Percentiles rank a stretch among this genome's conserved stretches.
These are phyloP conservation scores for Rhizopogon vinicolor DNA, from an alignment of 768 basidiomycete species.

Conservation along the genomic window DNA sequence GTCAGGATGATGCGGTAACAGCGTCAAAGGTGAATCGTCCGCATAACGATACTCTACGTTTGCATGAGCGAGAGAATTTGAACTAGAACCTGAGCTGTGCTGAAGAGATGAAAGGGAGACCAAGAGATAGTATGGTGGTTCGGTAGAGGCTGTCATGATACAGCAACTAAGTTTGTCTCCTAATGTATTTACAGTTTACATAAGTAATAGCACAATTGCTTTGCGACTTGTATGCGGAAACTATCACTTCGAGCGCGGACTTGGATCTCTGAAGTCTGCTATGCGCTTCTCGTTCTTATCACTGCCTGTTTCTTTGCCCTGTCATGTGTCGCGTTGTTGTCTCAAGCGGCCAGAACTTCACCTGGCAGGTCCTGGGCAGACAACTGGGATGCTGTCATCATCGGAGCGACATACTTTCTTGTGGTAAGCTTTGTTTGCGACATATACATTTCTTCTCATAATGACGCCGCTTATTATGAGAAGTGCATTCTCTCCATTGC, in stretches of 20 bases:
- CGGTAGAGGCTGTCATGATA: constrained; percentile 14
- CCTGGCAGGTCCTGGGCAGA: constrained; percentile 47
- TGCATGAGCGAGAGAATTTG: constrained; percentile 48
- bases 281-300: constrained; percentile 46
- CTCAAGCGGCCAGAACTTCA: constrained; percentile 68
- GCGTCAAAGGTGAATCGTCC: constrained; percentile 67
- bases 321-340: constrained; percentile 61
- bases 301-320: constrained; percentile 52
- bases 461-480: neutral
- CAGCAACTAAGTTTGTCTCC: no score
- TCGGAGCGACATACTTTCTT: constrained; percentile 65
- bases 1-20: constrained; percentile 54
- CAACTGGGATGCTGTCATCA: constrained; percentile 65
- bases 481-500: constrained; percentile 56
- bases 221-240: constrained; percentile 13
- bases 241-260: constrained; percentile 36
- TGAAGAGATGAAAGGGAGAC: constrained; percentile 51
- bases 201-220: neutral
- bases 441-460: neutral
- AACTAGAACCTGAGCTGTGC: constrained; percentile 33
- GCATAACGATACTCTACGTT: constrained; percentile 78
- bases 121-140: constrained; percentile 65
- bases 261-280: constrained; percentile 51
- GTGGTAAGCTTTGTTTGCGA: constrained; percentile 42
- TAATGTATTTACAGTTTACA: neutral